A percentile compares a stretch with the other conserved stretches of the same genome.
Conservation (phyloP, 108 stramenopile species). For the Skeletonema menzelii region DNA sequence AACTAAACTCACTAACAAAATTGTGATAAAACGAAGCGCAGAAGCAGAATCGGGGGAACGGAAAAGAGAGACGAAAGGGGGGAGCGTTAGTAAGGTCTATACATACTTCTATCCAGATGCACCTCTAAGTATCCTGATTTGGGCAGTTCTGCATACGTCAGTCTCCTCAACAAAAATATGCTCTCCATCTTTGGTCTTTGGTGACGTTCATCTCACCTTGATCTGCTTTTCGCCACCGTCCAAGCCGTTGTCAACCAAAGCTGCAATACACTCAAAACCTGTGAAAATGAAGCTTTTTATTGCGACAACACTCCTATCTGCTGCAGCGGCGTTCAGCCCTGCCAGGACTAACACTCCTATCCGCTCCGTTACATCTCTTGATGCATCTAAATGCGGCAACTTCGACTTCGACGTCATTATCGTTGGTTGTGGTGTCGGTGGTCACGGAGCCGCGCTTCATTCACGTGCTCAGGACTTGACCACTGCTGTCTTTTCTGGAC, state of each 20-base stretch:
- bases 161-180: neutral
- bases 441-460: slow-evolving; percentile 98
- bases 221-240: neutral
- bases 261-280: neutral
- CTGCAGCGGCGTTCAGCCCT: slow-evolving; percentile 15
- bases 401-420: slow-evolving; percentile 90
- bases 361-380: slow-evolving; percentile 15
- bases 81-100: too few species aligned
- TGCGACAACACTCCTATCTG: slow-evolving; percentile 31
- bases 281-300: slow-evolving; percentile 15
- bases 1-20: too few species aligned
- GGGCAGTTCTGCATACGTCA: neutral
- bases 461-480: slow-evolving; percentile 87
- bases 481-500: slow-evolving; percentile 94
- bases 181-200: too few species aligned
- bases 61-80: too few species aligned
- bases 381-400: slow-evolving; percentile 45
- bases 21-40: too few species aligned
- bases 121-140: neutral
- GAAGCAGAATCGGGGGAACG: too few species aligned
- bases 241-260: neutral
- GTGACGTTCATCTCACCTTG: neutral
- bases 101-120: too few species aligned
- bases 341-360: slow-evolving; percentile 3
- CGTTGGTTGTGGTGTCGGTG: slow-evolving; percentile 98